Percentiles rank a stretch among this genome's conserved stretches.
phyloP scores from a whole-genome alignment of 495 filamentous ascomycete species.

The Aspergillus biplanus region DNA sequence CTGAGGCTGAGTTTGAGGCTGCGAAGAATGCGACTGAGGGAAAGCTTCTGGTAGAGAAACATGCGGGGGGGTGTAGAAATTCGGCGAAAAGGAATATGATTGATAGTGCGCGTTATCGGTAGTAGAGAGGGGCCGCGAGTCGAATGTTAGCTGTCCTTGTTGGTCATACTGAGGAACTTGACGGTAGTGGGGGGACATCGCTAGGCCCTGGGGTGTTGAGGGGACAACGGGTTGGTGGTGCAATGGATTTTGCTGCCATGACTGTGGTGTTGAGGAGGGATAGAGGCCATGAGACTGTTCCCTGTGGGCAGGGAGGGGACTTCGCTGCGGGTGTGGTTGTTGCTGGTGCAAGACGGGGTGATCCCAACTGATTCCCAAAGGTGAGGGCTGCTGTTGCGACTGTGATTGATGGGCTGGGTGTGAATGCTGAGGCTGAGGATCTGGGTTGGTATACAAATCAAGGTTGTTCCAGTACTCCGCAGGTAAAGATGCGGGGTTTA shows the following conservation, averaged over 20 bases:
- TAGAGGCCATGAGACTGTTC: slow-evolving; percentile 38
- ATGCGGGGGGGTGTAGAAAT: slow-evolving; percentile 40
- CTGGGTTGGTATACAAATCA: slow-evolving; percentile 39
- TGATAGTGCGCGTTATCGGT: slow-evolving; percentile 41
- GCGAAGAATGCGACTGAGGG: slow-evolving; percentile 26
- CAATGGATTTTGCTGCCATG: slow-evolving; percentile 43
- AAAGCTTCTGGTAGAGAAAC: slow-evolving; percentile 37
- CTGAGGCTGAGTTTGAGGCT: slow-evolving; percentile 30
- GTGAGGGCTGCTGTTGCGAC: slow-evolving; percentile 27
- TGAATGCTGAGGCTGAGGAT: slow-evolving; percentile 31
- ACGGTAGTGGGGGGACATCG: slow-evolving; percentile 35
- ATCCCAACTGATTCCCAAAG: slow-evolving; percentile 42
- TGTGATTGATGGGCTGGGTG: slow-evolving; percentile 34
- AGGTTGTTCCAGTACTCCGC: slow-evolving; percentile 46
- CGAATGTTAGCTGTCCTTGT: slow-evolving; percentile 38
- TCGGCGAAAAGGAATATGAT: slow-evolving; percentile 36
- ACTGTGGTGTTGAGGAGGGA: slow-evolving; percentile 34
- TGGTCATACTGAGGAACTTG: slow-evolving; percentile 39
- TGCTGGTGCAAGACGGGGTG: slow-evolving; percentile 38
- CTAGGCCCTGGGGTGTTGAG: slow-evolving; percentile 31
- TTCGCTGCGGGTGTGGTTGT: slow-evolving; percentile 37
- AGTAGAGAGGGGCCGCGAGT: slow-evolving; percentile 34
- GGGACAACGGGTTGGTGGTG: slow-evolving; percentile 29
- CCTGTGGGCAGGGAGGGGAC: slow-evolving; percentile 28
- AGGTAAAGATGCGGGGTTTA: slow-evolving; percentile 31